A percentile compares a stretch with the other conserved stretches of the same genome.
Evolutionary conservation across 768 basidiomycete species (phyloP).

Genomic region (Tephrocybe sp.): DNA sequence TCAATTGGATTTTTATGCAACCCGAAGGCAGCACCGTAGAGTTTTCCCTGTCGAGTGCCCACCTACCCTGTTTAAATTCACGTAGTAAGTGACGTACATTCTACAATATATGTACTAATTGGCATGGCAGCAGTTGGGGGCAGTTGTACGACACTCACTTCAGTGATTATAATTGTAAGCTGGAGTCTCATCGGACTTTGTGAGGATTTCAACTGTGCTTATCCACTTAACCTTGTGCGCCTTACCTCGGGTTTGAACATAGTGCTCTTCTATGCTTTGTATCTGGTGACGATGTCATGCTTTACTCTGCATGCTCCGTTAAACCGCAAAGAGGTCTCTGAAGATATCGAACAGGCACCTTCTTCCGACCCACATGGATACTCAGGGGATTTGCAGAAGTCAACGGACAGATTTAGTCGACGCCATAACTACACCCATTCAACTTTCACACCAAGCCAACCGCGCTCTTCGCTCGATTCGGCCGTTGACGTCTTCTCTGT

Average conservation of each 20-base stretch:
- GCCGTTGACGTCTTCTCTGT: too few species aligned
- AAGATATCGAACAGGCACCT: constrained; percentile 8
- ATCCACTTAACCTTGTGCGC: background rate
- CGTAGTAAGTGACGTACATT: constrained; percentile 18
- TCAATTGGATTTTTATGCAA: background rate
- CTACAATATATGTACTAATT: background rate
- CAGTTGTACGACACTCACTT: constrained; percentile 28
- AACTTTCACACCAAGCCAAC: background rate
- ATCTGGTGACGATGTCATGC: constrained; percentile 26
- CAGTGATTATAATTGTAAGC: constrained; percentile 25
- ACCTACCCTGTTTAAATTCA: constrained; percentile 32
- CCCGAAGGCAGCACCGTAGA: constrained; percentile 28
- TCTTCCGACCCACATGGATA: constrained; percentile 3
- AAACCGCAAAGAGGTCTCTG: constrained; percentile 22
- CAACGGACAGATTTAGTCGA: background rate
- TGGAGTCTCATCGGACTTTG: constrained; percentile 31
- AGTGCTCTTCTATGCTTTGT: constrained; percentile 28
- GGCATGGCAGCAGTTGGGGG: constrained; percentile 20
- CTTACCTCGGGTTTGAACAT: background rate
- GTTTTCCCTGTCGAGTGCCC: constrained; percentile 26
- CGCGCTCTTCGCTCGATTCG: too few species aligned
- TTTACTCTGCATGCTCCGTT: constrained; percentile 22
- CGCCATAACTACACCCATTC: background rate
- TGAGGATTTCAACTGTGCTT: constrained; percentile 19
- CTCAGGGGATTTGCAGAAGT: constrained; percentile 7